Conservation (phyloP, 2,329 filamentous ascomycete species). For the Dactylonectria macrodidyma region DNA sequence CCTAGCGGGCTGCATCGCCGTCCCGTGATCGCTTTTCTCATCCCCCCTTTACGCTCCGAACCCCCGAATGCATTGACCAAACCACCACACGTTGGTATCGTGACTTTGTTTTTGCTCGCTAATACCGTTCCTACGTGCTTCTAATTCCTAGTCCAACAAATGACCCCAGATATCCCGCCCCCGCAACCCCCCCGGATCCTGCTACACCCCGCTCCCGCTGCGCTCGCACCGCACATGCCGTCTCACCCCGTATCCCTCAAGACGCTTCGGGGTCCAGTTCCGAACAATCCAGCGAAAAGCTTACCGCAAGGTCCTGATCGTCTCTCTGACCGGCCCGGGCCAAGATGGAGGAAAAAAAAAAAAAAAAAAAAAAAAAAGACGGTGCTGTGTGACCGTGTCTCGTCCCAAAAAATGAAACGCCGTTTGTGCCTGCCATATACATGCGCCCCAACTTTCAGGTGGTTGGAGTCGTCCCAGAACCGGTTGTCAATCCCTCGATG, state of each 20-base stretch:
- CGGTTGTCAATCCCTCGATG: constrained; percentile 29
- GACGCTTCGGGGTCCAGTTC: constrained; percentile 9
- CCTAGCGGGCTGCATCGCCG: constrained; percentile 42
- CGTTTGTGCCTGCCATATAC: constrained; percentile 42
- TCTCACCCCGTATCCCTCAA: constrained; percentile 16
- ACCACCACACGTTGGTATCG: constrained; percentile 40
- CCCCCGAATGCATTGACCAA: constrained; percentile 23
- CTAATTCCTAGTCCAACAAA: constrained; percentile 23
- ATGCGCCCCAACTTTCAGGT: constrained; percentile 32
- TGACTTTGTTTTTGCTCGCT: constrained; percentile 39
- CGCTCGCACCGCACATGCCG: constrained; percentile 6
- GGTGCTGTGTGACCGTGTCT: constrained; percentile 35
- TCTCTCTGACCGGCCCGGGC: constrained; percentile 1
- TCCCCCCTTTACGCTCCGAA: constrained; percentile 9
- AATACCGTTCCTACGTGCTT: constrained; percentile 19
- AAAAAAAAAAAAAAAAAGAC: constrained; percentile 32
- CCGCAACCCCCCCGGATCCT: constrained; percentile 8
- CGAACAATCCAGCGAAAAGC: constrained; percentile 8
- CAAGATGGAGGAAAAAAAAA: constrained; percentile 32
- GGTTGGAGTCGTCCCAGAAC: constrained; percentile 32
- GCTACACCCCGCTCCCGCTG: not conserved
- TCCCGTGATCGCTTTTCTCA: constrained; percentile 30
- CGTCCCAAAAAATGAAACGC: constrained; percentile 39
- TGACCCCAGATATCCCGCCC: constrained; percentile 7
- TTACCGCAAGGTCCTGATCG: constrained; percentile 8